These are phyloP conservation scores for Leishmania tropica DNA, from an alignment of 208 protist species.

Conservation along the genomic window DNA sequence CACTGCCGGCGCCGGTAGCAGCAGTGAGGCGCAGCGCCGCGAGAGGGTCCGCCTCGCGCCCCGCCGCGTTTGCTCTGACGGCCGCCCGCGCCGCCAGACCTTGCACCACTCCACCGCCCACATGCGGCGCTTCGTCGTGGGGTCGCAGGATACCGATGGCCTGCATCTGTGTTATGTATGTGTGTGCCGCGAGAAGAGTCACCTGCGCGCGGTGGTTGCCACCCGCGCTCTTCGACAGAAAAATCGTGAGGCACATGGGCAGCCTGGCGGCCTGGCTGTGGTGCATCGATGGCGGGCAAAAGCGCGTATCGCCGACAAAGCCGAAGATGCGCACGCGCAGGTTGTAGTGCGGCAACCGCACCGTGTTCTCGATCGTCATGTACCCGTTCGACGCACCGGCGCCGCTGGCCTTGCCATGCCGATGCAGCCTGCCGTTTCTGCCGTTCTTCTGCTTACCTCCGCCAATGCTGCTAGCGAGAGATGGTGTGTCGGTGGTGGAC, in stretches of 20 bases:
- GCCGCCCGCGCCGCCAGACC: not conserved
- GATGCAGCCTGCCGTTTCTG: constrained; percentile 6
- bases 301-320: constrained; percentile 64
- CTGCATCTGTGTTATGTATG: constrained; percentile 56
- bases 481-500: not conserved
- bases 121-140: not conserved
- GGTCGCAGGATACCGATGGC: constrained; percentile 38
- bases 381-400: constrained; percentile 11
- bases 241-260: constrained; percentile 50
- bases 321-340: constrained; percentile 55
- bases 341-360: constrained; percentile 41
- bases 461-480: not conserved
- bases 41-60: constrained; percentile 12
- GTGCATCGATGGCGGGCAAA: constrained; percentile 43
- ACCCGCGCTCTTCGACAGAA: constrained; percentile 55
- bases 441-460: constrained; percentile 6
- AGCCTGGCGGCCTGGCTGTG: constrained; percentile 26
- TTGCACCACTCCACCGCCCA: not conserved
- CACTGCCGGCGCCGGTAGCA: not conserved
- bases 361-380: constrained; percentile 49
- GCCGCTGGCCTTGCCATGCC: constrained; percentile 9
- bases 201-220: constrained; percentile 63
- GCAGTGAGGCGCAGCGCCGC: constrained; percentile 12
- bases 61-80: not conserved
- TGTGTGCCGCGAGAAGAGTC: constrained; percentile 52